Evolutionary conservation across 257 asterid genomes (phyloP), one percentile per base, ranked within the genome.

Genomic region (Salvia miltiorrhiza): DNA sequence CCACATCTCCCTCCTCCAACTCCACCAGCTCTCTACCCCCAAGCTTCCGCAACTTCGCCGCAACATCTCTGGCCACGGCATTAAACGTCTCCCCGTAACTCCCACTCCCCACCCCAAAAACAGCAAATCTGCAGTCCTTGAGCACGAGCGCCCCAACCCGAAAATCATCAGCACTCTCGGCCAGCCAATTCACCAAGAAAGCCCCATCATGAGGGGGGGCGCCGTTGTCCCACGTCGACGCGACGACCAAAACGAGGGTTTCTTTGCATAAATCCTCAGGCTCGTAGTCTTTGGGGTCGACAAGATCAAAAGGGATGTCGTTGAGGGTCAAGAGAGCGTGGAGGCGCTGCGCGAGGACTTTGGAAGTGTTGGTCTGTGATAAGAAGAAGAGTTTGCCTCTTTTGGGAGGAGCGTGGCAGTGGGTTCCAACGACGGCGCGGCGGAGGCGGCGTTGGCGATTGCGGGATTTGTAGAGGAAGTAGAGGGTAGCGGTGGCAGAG

Each of bases 211-310:
- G 21, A 52, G 97, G 96, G 1, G 99, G 67, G 41, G 52, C 89
- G 9, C 99, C 99, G 9, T 87, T 79, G 50, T 90, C 99, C 97
- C 99, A 93, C 8, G 99, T 93, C 21, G 99, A 90, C 50, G 96
- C 93, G 19, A 93, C 78, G 21, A 90, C 65, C 65, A 93, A 49
- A 47, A 88, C 86, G 2, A 83, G 71, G 5, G 72, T 62, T 73
- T 93, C 99, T 41, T 84, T 88, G 24, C 81, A 80, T 4, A 93
- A 79, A 73, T 93, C 99, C 77, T 93, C 99, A 0, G 99, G 99
- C 77, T 93, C 97, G 35, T 87, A 93, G 71, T 87, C 94, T 65
- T 78, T 77, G 1, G 99, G 90, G 74, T 93, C 95, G 17, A 87
- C 56, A 19, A 93, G 77, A 70, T 90, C 99, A 49, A 93, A 87